Base-by-base conservation (phyloP, 176 grass and related monocot genomes). In the Triticum dicoccoides region DNA sequence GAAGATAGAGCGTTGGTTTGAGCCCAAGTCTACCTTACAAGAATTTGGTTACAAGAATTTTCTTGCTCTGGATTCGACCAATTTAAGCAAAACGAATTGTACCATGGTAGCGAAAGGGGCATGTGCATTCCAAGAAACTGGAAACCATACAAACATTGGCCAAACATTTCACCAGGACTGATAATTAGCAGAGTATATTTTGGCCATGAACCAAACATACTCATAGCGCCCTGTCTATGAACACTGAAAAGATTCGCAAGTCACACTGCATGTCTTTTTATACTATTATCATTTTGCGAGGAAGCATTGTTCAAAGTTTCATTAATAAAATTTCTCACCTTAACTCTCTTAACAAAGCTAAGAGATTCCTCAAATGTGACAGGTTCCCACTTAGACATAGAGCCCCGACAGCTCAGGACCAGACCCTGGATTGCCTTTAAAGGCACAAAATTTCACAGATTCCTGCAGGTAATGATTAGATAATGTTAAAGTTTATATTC, bases 321-420 rank as follows among this genome's bases (percentile, higher is more conserved):
- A 80, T 61, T 90, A 18, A 42, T 8, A 8, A 78, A 69, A 32
- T 34, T 81, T 86, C 70, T 81, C n/a, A 94, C 89, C 86, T 94
- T 94, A 32, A 91, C 86, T 91, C 91, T 84, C 80, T 88, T 94
- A 15, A 94, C 89, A 80, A 94, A 94, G 58, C 82, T 70, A 65
- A 94, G 92, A 76, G 92, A 87, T 81, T 94, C 92, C 74, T 94
- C 73, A 70, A 91, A 94, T 62, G 92, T 94, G 67, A 94, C 67
- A 49, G 89, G 80, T 37, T 84, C 79, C 73, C 82, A 84, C 78
- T 88, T 91, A 84, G 80, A 84, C 73, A 91, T 84, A 74, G 77
- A 88, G 47, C 70, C 52, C 68, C 70, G 45, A 76, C 58, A 83
- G 33, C 65, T 75, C 73, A 78, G 80, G 49, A 67, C 24, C 14